A percentile compares a stretch with the other conserved stretches of the same genome.
phyloP scores from a whole-genome alignment of 768 basidiomycete genomes.

The Leccinum olivaceopallidum region DNA sequence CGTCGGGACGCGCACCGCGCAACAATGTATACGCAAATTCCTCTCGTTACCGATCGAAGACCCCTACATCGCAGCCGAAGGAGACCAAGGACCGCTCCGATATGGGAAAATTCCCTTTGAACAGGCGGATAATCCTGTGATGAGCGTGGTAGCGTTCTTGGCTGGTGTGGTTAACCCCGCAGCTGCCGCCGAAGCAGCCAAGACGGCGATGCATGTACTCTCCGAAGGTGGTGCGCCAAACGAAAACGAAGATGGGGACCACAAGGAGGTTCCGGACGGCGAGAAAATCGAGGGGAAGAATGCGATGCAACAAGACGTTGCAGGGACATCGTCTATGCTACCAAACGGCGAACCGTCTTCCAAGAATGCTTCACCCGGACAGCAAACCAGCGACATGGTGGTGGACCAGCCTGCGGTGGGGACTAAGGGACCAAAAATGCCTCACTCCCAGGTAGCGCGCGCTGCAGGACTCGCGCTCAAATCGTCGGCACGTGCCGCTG shows the following conservation, averaged over 20 bases:
- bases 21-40: conserved; percentile 96
- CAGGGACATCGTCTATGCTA: conserved; percentile 7
- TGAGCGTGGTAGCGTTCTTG: conserved; percentile 97
- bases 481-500: conserved; percentile 85
- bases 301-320: conserved; percentile 35
- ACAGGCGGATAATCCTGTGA: conserved; percentile 95
- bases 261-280: conserved; percentile 35
- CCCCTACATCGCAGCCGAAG: conserved; percentile 79
- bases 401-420: conserved; percentile 41
- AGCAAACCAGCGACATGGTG: conserved; percentile 43
- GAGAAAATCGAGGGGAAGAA: conserved; percentile 46
- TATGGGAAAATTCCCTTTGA: conserved; percentile 87
- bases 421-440: conserved; percentile 41
- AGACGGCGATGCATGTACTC: conserved; percentile 81
- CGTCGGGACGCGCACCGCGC: conserved; percentile 86
- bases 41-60: conserved; percentile 96
- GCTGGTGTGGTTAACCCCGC: conserved; percentile 90
- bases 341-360: conserved; percentile 17
- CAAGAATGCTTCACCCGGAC: conserved; percentile 14
- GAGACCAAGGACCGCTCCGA: conserved; percentile 70
- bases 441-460: conserved; percentile 75
- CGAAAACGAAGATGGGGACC: conserved; percentile 28
- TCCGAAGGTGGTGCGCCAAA: conserved; percentile 57
- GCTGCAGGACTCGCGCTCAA: conserved; percentile 87
- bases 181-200: conserved; percentile 92